Percentiles rank a stretch among this genome's conserved stretches.
Evolutionary conservation across 208 protist species (phyloP).

Genomic region (Trypanosoma scelopori): DNA sequence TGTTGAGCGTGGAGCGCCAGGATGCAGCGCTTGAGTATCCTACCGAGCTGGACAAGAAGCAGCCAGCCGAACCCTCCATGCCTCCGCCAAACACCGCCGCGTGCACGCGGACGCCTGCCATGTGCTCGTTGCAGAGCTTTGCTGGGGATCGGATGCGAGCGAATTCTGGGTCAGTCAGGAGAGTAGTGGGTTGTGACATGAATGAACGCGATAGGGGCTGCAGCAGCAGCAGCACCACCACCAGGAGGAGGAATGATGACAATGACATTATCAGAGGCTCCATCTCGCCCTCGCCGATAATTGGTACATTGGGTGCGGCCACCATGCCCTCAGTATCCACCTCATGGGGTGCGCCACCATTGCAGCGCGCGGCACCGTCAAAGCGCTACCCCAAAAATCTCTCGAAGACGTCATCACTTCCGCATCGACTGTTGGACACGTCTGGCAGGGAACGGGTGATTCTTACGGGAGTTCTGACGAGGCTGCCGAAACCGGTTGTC

Average conservation of each 20-base stretch:
- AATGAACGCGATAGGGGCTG: neutral
- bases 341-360: slow-evolving; percentile 1
- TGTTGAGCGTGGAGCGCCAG: neutral
- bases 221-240: neutral
- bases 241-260: no score
- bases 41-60: neutral
- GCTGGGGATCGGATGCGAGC: no score
- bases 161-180: no score
- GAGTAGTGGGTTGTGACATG: no score
- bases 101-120: no score
- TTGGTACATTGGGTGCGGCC: neutral
- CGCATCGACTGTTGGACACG: slow-evolving; percentile 6
- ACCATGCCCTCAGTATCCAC: neutral
- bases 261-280: neutral
- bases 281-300: neutral
- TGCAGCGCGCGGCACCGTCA: neutral
- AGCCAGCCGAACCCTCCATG: no score
- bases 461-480: slow-evolving; percentile 11
- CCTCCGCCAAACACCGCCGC: no score
- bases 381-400: neutral
- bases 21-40: neutral
- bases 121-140: no score
- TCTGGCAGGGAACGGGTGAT: slow-evolving; percentile 14
- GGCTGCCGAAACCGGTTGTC: slow-evolving; percentile 7
- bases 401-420: no score